These are phyloP conservation scores for Ogataea corticis DNA, from an alignment of 805 yeast species.

Conservation along the genomic window DNA sequence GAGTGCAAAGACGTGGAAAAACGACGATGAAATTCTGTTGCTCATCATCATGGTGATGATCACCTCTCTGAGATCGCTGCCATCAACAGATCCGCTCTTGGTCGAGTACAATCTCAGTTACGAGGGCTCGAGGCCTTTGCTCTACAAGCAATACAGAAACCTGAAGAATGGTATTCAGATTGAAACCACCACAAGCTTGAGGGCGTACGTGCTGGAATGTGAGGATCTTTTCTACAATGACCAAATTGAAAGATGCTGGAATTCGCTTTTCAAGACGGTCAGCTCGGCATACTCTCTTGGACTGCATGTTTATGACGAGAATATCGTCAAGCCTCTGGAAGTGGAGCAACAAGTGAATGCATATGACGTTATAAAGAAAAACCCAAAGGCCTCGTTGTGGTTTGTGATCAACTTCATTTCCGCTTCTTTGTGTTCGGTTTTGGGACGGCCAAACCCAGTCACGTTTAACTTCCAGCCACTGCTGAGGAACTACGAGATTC, in stretches of 20 bases:
- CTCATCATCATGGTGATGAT: conserved; percentile 46
- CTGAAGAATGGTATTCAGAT: conserved; percentile 47
- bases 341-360: conserved; percentile 34
- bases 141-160: conserved; percentile 43
- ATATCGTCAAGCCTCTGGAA: conserved; percentile 32
- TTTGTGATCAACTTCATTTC: conserved; percentile 48
- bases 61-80: conserved; percentile 38
- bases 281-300: conserved; percentile 54
- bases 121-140: conserved; percentile 26
- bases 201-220: conserved; percentile 50
- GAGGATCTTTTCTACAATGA: conserved; percentile 51
- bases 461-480: conserved; percentile 40
- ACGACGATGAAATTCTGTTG: conserved; percentile 47
- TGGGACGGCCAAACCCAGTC: conserved; percentile 58
- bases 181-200: conserved; percentile 49
- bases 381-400: conserved; percentile 49
- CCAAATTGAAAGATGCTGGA: conserved; percentile 54
- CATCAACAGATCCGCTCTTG: conserved; percentile 28
- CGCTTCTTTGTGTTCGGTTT: conserved; percentile 50
- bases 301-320: conserved; percentile 44
- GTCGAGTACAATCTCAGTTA: conserved; percentile 25
- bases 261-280: conserved; percentile 48
- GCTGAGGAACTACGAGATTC: conserved; percentile 33
- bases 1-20: conserved; percentile 41
- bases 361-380: conserved; percentile 29